Percentiles rank a stretch among this genome's conserved stretches.
Conservation (phyloP, 179 eudicot species). For the Heliamphora ciliata region DNA sequence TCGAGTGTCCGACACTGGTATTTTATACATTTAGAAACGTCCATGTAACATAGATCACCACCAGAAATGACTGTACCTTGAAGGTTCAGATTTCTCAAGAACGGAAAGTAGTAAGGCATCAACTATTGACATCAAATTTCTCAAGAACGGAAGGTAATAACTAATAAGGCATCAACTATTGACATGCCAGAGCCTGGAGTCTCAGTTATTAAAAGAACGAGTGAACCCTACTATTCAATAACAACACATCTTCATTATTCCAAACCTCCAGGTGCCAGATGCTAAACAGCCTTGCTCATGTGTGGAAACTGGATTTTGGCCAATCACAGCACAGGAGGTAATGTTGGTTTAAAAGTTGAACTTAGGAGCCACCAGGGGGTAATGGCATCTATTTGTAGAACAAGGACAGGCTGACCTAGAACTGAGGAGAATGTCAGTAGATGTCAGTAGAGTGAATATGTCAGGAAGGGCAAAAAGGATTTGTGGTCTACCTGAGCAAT, state of each 20-base stretch:
- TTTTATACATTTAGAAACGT: too few relatives aligned
- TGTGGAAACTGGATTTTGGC: background rate
- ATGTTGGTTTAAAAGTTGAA: background rate
- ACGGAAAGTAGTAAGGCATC: background rate
- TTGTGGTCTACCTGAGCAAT: background rate
- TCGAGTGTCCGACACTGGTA: too few relatives aligned
- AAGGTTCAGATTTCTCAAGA: background rate
- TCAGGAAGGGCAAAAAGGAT: background rate
- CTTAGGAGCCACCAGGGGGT: background rate
- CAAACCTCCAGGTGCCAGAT: background rate
- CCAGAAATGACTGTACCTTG: background rate
- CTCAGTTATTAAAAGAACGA: background rate
- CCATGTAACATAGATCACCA: too few relatives aligned
- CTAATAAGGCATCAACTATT: background rate
- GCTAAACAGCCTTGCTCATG: background rate
- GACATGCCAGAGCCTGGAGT: too few relatives aligned
- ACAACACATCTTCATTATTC: background rate
- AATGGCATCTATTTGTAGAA: background rate
- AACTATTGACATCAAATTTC: too few relatives aligned
- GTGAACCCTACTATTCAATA: background rate
- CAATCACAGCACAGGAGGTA: background rate
- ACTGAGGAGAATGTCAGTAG: too few relatives aligned
- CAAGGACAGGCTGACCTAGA: background rate
- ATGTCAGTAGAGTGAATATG: background rate
- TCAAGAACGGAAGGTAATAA: too few relatives aligned